Conservation (phyloP, 1,284 basidiomycete genomes). For the Puccinia horiana region DNA sequence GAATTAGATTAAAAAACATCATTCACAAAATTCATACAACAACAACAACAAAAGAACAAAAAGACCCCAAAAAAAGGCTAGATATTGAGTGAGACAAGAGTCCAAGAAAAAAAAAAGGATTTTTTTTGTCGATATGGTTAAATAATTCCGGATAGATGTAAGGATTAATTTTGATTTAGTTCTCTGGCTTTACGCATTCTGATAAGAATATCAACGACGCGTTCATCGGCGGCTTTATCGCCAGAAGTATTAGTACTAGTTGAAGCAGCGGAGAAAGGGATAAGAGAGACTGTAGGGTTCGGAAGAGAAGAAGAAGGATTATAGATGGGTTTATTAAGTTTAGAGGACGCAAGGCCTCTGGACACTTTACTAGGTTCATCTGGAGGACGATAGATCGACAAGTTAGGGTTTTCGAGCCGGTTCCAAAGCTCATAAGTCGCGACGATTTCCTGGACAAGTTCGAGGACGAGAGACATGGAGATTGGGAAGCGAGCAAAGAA, state of each 20-base stretch:
- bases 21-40: no score
- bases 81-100: no score
- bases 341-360: slow-evolving; percentile 12
- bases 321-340: neutral
- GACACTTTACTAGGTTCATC: neutral
- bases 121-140: no score
- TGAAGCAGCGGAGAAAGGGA: neutral
- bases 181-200: slow-evolving; percentile 52
- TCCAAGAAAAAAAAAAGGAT: neutral
- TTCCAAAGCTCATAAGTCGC: slow-evolving; percentile 85
- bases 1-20: no score
- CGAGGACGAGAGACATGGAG: slow-evolving; percentile 76
- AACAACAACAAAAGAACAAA: no score
- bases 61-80: no score
- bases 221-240: slow-evolving; percentile 50
- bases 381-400: slow-evolving; percentile 18
- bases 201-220: slow-evolving; percentile 50
- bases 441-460: slow-evolving; percentile 86
- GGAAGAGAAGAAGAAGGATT: neutral
- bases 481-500: slow-evolving; percentile 86
- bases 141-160: no score
- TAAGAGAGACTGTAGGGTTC: neutral
- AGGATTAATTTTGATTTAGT: neutral
- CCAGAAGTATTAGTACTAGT: slow-evolving; percentile 18
- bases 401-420: slow-evolving; percentile 67